Evolutionary conservation across 2,329 filamentous ascomycete species (phyloP).

Genomic region (Falciphora oryzae): DNA sequence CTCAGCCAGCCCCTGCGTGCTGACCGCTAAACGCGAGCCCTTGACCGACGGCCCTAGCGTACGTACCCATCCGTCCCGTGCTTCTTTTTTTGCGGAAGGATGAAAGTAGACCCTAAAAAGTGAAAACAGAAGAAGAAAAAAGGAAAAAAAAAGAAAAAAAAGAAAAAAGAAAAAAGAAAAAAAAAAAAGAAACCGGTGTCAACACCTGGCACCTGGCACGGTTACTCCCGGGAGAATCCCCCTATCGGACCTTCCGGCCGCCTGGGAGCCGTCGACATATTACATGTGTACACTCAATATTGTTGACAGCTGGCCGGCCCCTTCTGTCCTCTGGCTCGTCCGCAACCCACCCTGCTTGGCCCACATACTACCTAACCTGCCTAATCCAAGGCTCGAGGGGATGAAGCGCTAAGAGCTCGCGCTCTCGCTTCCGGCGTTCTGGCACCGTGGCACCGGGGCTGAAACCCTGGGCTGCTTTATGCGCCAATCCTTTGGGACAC

Average conservation of each 20-base stretch:
- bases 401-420: neutral
- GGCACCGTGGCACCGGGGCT: neutral
- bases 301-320: neutral
- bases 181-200: neutral
- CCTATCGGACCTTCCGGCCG: neutral
- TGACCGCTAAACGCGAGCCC: neutral
- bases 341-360: neutral
- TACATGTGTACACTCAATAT: neutral
- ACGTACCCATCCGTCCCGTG: neutral
- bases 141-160: neutral
- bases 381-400: neutral
- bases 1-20: neutral
- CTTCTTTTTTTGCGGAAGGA: too few relatives aligned
- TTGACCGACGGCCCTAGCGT: neutral
- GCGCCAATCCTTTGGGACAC: neutral
- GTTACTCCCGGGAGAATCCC: neutral
- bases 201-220: neutral
- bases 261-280: neutral
- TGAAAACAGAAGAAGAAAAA: neutral
- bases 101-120: neutral
- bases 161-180: neutral
- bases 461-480: neutral
- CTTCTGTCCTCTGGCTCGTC: neutral
- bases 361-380: neutral
- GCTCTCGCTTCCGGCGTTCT: neutral